phyloP scores from a whole-genome alignment of 768 basidiomycete genomes.

The Auricularia heimuer region DNA sequence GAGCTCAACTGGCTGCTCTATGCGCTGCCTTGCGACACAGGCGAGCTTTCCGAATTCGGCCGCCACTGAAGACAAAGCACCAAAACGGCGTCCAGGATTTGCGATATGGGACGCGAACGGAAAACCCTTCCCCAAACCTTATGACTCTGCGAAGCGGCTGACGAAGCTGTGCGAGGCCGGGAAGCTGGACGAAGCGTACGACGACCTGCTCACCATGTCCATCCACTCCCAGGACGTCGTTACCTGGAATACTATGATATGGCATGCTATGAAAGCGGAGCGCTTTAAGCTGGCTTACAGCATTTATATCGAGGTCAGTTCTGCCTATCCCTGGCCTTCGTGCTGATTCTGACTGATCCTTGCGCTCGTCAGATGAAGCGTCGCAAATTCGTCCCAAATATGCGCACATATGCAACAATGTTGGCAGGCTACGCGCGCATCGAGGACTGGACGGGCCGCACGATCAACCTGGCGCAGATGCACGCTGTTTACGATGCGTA shows the following conservation, averaged over 20 bases:
- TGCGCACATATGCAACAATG: slow-evolving; percentile 60
- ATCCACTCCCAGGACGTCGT: slow-evolving; percentile 62
- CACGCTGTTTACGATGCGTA: slow-evolving; percentile 52
- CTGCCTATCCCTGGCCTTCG: slow-evolving; percentile 4
- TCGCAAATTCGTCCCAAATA: slow-evolving; percentile 61
- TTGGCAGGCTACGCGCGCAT: slow-evolving; percentile 55
- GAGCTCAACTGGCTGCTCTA: no score
- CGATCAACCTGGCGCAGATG: slow-evolving; percentile 43
- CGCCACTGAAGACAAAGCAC: background rate
- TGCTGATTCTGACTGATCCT: slow-evolving; percentile 5
- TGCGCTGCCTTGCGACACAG: no score
- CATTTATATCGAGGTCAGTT: slow-evolving; percentile 59
- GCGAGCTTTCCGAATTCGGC: no score
- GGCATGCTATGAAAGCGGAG: slow-evolving; percentile 46
- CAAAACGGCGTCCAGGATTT: no score
- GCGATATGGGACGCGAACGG: no score
- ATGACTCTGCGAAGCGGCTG: slow-evolving; percentile 10
- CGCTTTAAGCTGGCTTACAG: slow-evolving; percentile 50
- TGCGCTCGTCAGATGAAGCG: slow-evolving; percentile 61
- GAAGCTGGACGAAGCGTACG: slow-evolving; percentile 51
- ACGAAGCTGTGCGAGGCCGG: slow-evolving; percentile 38
- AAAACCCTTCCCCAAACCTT: background rate
- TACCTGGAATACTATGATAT: slow-evolving; percentile 75
- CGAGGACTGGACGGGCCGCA: slow-evolving; percentile 45
- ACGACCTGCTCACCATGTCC: slow-evolving; percentile 58